Conservation (phyloP, 306 rosid genomes). For the Pterocarpus macrocarpus region DNA sequence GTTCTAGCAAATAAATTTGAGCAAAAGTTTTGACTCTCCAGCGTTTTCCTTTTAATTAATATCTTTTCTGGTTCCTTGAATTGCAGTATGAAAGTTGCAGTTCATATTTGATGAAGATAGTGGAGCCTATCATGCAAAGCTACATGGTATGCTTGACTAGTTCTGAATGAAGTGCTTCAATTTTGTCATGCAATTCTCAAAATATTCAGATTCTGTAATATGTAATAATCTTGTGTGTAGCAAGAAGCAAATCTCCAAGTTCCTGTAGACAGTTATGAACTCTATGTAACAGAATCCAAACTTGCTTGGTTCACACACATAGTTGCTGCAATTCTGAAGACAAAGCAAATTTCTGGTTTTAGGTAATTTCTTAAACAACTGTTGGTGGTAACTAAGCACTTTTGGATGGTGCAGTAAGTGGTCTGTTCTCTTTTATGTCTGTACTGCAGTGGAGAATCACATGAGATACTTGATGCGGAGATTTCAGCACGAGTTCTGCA, state of each 20-base stretch:
- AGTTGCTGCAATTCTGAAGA: conserved; percentile 59
- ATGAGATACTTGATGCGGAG: conserved; percentile 60
- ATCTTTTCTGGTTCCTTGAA: conserved; percentile 22
- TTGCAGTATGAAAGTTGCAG: conserved; percentile 66
- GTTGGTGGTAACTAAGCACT: neutral
- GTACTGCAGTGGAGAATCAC: conserved; percentile 54
- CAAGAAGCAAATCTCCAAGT: conserved; percentile 50
- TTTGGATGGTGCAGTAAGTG: conserved; percentile 21
- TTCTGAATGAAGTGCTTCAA: neutral
- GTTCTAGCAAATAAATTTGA: no score
- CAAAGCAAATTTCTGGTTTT: conserved; percentile 52
- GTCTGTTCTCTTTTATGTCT: conserved; percentile 39
- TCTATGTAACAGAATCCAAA: conserved; percentile 55
- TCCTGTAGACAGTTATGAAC: conserved; percentile 38
- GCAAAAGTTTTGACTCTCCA: no score
- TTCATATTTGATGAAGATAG: conserved; percentile 57
- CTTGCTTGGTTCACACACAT: conserved; percentile 64
- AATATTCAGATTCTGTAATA: neutral
- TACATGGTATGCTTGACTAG: conserved; percentile 50
- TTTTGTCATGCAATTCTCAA: conserved; percentile 36
- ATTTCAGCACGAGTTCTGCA: conserved; percentile 59
- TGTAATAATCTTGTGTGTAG: conserved; percentile 31
- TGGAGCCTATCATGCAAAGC: conserved; percentile 53
- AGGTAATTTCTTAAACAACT: conserved; percentile 47
- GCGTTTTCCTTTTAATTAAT: neutral